These are phyloP conservation scores for Friedmanniomyces simplex DNA, from an alignment of 495 filamentous ascomycete genomes.

Conservation along the genomic window DNA sequence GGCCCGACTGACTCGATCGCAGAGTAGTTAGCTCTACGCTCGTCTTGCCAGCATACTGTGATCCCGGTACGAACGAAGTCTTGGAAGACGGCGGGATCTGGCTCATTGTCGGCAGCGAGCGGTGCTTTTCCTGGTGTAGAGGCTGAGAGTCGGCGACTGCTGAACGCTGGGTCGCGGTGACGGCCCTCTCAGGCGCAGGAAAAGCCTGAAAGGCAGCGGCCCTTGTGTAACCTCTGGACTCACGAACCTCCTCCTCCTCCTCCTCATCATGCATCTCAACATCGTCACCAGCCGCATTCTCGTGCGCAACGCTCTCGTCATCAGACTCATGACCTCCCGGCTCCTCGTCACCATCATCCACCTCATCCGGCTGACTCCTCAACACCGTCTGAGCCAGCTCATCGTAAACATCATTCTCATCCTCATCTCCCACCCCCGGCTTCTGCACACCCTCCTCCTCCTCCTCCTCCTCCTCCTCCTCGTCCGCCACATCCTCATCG, in stretches of 20 bases:
- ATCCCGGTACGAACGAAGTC: conserved; percentile 17
- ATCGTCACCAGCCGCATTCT: background rate
- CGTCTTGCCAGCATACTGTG: conserved; percentile 20
- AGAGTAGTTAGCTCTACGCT: conserved; percentile 9
- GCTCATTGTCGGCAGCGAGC: background rate
- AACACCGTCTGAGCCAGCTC: conserved; percentile 21
- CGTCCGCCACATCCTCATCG: conserved; percentile 12
- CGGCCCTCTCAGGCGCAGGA: background rate
- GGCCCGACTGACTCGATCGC: background rate
- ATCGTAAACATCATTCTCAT: conserved; percentile 23
- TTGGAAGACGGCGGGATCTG: background rate
- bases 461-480: conserved; percentile 9
- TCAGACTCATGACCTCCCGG: background rate
- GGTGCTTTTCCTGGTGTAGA: background rate
- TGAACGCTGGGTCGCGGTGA: conserved; percentile 20
- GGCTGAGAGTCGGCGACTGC: conserved; percentile 32
- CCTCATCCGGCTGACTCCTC: conserved; percentile 15
- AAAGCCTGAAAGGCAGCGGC: background rate
- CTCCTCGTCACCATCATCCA: background rate
- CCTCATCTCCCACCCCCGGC: background rate
- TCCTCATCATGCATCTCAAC: background rate
- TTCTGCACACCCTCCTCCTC: background rate
- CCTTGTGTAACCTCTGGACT: background rate
- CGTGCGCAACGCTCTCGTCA: background rate
- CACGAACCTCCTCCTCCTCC: background rate